These are phyloP conservation scores for Leptographium galeiforme DNA, from an alignment of 2,329 filamentous ascomycete species.

Conservation along the genomic window DNA sequence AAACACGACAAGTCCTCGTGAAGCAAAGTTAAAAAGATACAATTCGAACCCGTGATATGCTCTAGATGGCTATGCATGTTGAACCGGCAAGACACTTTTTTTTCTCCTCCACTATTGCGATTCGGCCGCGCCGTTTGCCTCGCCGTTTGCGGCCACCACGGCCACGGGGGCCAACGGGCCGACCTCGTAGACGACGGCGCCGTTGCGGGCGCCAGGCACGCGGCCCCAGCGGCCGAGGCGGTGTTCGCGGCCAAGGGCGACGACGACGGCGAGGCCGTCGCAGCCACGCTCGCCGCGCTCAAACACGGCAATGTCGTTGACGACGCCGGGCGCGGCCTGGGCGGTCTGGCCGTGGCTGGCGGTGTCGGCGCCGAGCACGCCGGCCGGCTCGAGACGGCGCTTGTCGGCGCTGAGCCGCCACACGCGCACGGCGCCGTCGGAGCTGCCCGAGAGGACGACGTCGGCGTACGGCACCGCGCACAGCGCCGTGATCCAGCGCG, in stretches of 20 bases:
- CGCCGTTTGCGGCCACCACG: slow-evolving; percentile 21
- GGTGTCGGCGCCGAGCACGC: slow-evolving; percentile 39
- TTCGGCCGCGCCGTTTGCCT: slow-evolving; percentile 2
- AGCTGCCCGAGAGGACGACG: slow-evolving; percentile 79
- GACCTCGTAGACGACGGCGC: slow-evolving; percentile 79
- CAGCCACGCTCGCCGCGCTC: slow-evolving; percentile 68
- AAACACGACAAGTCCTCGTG: neutral
- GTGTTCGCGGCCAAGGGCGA: slow-evolving; percentile 78
- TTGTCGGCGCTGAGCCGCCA: slow-evolving; percentile 83
- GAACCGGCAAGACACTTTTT: neutral
- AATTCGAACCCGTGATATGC: neutral
- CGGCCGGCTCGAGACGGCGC: slow-evolving; percentile 58
- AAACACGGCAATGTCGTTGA: slow-evolving; percentile 81
- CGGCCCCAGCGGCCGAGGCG: slow-evolving; percentile 72
- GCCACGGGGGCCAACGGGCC: slow-evolving; percentile 27
- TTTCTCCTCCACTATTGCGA: too few relatives aligned
- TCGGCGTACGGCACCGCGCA: slow-evolving; percentile 81
- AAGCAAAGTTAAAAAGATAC: neutral
- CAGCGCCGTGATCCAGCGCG: slow-evolving; percentile 84
- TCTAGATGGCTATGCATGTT: neutral
- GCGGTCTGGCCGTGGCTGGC: slow-evolving; percentile 5
- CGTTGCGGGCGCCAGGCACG: slow-evolving; percentile 54
- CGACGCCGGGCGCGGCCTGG: slow-evolving; percentile 41
- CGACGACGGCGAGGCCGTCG: slow-evolving; percentile 69
- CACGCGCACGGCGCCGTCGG: slow-evolving; percentile 77